These are phyloP conservation scores for Lactarius indigo DNA, from an alignment of 768 basidiomycete species.

Conservation along the genomic window DNA sequence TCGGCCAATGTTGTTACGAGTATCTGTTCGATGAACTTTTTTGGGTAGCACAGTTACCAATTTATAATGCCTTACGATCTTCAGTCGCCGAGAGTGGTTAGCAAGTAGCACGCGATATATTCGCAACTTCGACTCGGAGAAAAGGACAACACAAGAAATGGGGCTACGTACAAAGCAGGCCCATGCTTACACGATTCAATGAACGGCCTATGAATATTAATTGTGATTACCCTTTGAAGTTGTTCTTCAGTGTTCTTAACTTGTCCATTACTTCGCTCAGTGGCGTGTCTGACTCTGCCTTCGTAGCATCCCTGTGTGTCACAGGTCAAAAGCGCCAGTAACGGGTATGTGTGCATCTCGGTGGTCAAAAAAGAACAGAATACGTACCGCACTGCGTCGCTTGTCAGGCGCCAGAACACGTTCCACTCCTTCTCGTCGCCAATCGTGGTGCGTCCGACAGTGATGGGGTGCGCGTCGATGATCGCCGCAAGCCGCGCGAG, in stretches of 20 bases:
- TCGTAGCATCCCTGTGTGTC: slow-evolving; percentile 46
- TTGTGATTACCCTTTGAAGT: slow-evolving; percentile 56
- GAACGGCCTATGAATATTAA: not conserved
- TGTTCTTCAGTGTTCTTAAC: slow-evolving; percentile 83
- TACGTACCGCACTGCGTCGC: slow-evolving; percentile 58
- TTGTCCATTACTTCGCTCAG: slow-evolving; percentile 65
- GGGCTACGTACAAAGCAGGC: not conserved
- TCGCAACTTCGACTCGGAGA: not conserved
- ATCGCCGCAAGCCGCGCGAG: slow-evolving; percentile 58
- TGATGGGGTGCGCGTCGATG: slow-evolving; percentile 54
- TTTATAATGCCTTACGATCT: slow-evolving; percentile 7
- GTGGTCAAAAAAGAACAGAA: not conserved
- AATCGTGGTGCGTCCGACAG: slow-evolving; percentile 83
- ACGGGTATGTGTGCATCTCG: not conserved
- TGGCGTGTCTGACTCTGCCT: slow-evolving; percentile 40
- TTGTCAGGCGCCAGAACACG: slow-evolving; percentile 83
- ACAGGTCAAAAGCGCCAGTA: not conserved
- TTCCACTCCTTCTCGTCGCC: slow-evolving; percentile 95
- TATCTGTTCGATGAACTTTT: slow-evolving; percentile 9
- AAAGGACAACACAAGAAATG: not conserved
- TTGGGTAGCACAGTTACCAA: slow-evolving; percentile 5
- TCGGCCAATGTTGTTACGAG: slow-evolving; percentile 12
- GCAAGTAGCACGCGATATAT: not conserved
- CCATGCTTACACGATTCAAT: not conserved
- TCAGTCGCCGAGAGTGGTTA: not conserved